Evolutionary conservation across 352 stramenopile species (phyloP), one percentile per base, ranked within the genome.

Genomic region (Globisporangium acanthophoron): DNA sequence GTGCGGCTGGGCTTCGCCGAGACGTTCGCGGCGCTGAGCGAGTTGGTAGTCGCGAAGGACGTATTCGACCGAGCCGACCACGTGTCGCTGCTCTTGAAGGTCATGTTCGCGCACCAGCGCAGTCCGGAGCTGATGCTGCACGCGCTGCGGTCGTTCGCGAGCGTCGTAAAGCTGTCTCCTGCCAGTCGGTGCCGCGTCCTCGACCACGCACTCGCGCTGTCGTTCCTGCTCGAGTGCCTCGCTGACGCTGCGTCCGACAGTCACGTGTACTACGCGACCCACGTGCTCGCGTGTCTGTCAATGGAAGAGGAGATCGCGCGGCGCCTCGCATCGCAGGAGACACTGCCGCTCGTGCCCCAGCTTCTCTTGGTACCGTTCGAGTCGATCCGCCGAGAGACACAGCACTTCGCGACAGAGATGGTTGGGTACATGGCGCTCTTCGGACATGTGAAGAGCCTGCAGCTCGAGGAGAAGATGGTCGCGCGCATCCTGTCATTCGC

Each of bases 341-440:
- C 58, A 27, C 29, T 90, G 8, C n/a, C 61, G 31, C 54, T 73
- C 18, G 77, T 87, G 0, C 56, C 66, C 1, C 66, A 67, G 27
- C 54, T 90, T 0, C 52, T 90, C 16, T 59, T 68, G 31, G 53
- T 67, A 8, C 64, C 57, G 6, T 55, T 49, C 37, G 69, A 65
- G 37, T 64, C 16, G 1, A 59, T 69, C 11, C 58, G 56, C 1
- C 61, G 61, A 3, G 53, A 77, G 3, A 78, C 75, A n/a, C 79
- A 90, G 41, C 74, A 82, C 53, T 82, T 87, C 64, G 79, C 65
- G 0, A 75, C 78, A 0, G 69, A 90, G 48, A 80, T 84, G 61
- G 70, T 88, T 37, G 79, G 79, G 0, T 85, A 87, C 39, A 71
- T 88, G 79, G 63, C 77, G 9, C 80, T 71, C 33, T 87, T 84